Conservation (phyloP, 164 flowering plant genomes). For the Hamamelis virginiana region DNA sequence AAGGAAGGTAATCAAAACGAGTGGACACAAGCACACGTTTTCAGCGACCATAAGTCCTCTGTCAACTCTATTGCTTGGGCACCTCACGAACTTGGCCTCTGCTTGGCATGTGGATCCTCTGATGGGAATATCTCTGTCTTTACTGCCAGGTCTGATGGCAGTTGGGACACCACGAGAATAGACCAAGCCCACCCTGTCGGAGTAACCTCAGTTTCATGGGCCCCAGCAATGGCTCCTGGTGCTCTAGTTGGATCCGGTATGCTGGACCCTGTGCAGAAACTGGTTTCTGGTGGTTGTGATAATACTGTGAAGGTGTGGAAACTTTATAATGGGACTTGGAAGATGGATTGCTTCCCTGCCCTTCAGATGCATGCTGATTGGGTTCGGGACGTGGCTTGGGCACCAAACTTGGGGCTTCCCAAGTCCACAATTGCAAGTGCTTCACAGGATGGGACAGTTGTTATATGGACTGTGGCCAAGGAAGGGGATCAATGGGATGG, state of each 20-base stretch:
- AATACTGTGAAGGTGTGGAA: conserved; percentile 58
- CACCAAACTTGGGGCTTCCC: conserved; percentile 58
- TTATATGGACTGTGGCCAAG: conserved; percentile 49
- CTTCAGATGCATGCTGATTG: conserved; percentile 51
- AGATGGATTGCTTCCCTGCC: conserved; percentile 61
- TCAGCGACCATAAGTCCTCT: conserved; percentile 45
- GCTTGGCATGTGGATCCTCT: conserved; percentile 53
- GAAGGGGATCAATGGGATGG: conserved; percentile 62
- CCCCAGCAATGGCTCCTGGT: conserved; percentile 47
- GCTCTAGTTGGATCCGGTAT: conserved; percentile 38
- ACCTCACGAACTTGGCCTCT: conserved; percentile 52
- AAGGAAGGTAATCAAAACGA: conserved; percentile 42
- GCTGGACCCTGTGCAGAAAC: conserved; percentile 43
- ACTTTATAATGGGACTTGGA: conserved; percentile 45
- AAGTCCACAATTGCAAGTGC: conserved; percentile 56
- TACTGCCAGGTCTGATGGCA: conserved; percentile 46
- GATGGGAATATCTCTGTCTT: conserved; percentile 54
- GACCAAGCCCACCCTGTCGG: conserved; percentile 60
- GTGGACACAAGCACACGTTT: conserved; percentile 45
- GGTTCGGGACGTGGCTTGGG: conserved; percentile 65
- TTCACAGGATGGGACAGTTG: conserved; percentile 53
- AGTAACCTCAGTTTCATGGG: conserved; percentile 60
- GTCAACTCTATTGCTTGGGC: conserved; percentile 60
- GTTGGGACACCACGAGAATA: conserved; percentile 45
- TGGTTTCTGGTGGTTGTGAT: conserved; percentile 56